Conservation (phyloP, 768 basidiomycete species). For the Agaricus bisporus region DNA sequence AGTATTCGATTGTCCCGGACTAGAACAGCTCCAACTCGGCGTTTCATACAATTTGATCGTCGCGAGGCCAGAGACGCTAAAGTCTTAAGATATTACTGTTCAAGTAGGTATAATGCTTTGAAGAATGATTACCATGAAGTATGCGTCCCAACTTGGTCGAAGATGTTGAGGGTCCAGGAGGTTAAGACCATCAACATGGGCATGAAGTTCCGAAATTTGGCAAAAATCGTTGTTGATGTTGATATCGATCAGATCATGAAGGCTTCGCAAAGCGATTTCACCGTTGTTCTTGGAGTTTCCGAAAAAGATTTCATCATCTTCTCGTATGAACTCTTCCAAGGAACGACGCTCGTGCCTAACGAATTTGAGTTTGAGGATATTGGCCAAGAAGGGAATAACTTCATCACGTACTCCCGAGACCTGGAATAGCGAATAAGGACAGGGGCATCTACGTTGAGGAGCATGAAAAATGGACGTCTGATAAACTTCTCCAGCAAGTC, state of each 20-base stretch:
- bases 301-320: slow-evolving; percentile 66
- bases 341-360: slow-evolving; percentile 21
- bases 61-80: slow-evolving; percentile 86
- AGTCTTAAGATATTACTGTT: slow-evolving; percentile 40
- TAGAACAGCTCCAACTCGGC: slow-evolving; percentile 90
- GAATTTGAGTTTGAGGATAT: slow-evolving; percentile 3
- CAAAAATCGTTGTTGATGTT: slow-evolving; percentile 62
- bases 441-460: slow-evolving; percentile 81
- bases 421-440: slow-evolving; percentile 62
- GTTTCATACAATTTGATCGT: slow-evolving; percentile 95
- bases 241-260: slow-evolving; percentile 51
- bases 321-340: slow-evolving; percentile 68
- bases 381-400: background rate
- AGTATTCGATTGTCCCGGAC: slow-evolving; percentile 79
- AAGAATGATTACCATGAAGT: slow-evolving; percentile 79
- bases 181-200: slow-evolving; percentile 62
- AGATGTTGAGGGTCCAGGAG: slow-evolving; percentile 68
- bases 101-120: background rate
- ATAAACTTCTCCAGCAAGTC: slow-evolving; percentile 61
- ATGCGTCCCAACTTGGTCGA: slow-evolving; percentile 90
- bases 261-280: slow-evolving; percentile 18
- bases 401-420: slow-evolving; percentile 36
- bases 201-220: slow-evolving; percentile 45
- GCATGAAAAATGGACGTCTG: slow-evolving; percentile 86
- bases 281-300: slow-evolving; percentile 27